These are phyloP conservation scores for Glaciozyma antarctica DNA, from an alignment of 768 basidiomycete species.

Conservation along the genomic window DNA sequence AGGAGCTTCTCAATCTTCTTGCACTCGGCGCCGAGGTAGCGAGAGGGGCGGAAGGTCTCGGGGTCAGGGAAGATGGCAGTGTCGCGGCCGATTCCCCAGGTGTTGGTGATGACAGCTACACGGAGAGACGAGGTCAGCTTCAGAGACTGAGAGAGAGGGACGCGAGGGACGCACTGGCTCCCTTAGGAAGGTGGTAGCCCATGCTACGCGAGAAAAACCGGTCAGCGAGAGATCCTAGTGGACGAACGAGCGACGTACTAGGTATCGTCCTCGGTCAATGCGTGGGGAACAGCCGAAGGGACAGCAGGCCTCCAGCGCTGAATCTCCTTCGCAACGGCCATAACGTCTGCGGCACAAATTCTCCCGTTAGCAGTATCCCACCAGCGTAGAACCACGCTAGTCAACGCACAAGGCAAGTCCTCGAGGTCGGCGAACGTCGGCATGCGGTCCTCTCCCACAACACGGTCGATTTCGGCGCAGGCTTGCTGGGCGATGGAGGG, in stretches of 20 bases:
- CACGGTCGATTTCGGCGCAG: slow-evolving; percentile 20
- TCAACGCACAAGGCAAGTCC: background rate
- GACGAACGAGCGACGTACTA: slow-evolving; percentile 19
- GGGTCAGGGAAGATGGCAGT: slow-evolving; percentile 27
- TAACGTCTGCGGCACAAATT: background rate
- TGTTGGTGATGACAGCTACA: slow-evolving; percentile 14
- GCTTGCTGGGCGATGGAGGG: slow-evolving; percentile 13
- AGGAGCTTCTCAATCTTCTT: slow-evolving; percentile 7
- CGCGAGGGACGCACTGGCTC: background rate
- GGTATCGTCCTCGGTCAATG: slow-evolving; percentile 13
- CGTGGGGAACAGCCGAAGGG: slow-evolving; percentile 25
- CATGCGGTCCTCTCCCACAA: slow-evolving; percentile 15
- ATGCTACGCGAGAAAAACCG: background rate
- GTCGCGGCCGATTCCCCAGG: slow-evolving; percentile 25
- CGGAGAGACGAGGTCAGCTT: background rate
- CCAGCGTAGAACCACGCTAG: background rate
- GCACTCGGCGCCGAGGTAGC: slow-evolving; percentile 20
- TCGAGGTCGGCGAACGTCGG: slow-evolving; percentile 15
- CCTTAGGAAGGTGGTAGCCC: slow-evolving; percentile 1
- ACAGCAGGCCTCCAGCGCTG: slow-evolving; percentile 30
- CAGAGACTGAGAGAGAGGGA: background rate
- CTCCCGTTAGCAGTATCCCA: background rate
- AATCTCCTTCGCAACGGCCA: slow-evolving; percentile 19
- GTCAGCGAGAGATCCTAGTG: background rate
- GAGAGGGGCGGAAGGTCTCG: slow-evolving; percentile 28